Evolutionary conservation across 2,329 filamentous ascomycete genomes (phyloP), one percentile per base, ranked within the genome.

Genomic region (Ceratocystis variospora): DNA sequence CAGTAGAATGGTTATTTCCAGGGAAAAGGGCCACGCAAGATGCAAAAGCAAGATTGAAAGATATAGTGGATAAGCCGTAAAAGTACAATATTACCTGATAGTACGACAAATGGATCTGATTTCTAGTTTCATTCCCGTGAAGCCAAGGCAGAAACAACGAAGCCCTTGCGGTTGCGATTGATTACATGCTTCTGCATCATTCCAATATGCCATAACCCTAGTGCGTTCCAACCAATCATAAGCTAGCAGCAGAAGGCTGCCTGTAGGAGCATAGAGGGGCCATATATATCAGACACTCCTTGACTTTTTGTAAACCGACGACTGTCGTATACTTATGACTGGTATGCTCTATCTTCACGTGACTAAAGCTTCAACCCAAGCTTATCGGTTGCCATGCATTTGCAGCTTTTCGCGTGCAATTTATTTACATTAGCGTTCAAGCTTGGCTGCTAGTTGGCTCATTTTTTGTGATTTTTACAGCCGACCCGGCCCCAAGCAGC

Each of bases 351-450:
- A 64, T 67, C 66, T 55, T 8, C 66, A 67, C 66, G 66, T 67
- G 66, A 67, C n/a, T 17, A 0, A 28, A 50, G 50, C 37, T 61
- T 22, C 17, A 17, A 55, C 19, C 4, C 10, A 17, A 5, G 28
- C 41, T 67, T 67, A 67, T 67, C 66, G 62, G 66, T 62, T 61
- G 66, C 62, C 62, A 64, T 67, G 62, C 53, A 37, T 63, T 61
- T 62, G 64, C 41, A 59, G 41, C 62, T 67, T 67, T 67, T 67
- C 66, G 66, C 66, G 66, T 67, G 31, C 62, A 41, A 67, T 61
- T 64, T 67, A 67, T 67, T 67, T 67, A 67, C 66, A 31, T 45
- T 22, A n/a, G 64, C 48, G 37, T n/a, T 59, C 55, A 59, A 48
- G 25, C 61, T 63, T 63, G 25, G 37, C 44, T 28, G 28, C 59